Evolutionary conservation across 2,329 filamentous ascomycete genomes (phyloP).

Genomic region (Cryphonectria nitschkei): DNA sequence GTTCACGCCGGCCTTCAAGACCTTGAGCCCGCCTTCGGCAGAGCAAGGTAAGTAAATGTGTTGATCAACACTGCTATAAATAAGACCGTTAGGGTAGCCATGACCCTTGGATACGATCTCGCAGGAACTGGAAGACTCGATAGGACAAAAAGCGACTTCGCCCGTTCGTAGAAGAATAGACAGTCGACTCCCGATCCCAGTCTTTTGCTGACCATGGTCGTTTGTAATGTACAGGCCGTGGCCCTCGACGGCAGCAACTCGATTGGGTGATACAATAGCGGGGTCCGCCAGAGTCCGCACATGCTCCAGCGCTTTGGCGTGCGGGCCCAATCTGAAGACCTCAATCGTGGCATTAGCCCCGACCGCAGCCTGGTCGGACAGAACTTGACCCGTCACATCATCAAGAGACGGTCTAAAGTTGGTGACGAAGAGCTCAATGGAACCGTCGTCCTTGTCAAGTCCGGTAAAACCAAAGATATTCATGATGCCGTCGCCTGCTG

Average conservation of each 20-base stretch:
- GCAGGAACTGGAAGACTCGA: background rate
- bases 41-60: constrained; percentile 13
- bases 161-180: constrained; percentile 12
- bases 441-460: constrained; percentile 32
- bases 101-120: constrained; percentile 14
- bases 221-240: constrained; percentile 15
- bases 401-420: constrained; percentile 37
- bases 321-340: constrained; percentile 3
- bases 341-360: constrained; percentile 21
- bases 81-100: constrained; percentile 20
- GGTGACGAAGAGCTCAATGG: constrained; percentile 33
- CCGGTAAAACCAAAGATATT: constrained; percentile 39
- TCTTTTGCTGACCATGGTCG: constrained; percentile 18
- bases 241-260: constrained; percentile 10
- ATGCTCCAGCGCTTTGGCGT: background rate
- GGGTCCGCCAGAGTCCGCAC: constrained; percentile 13
- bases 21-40: constrained; percentile 14
- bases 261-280: constrained; percentile 15
- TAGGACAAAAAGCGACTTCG: constrained; percentile 16
- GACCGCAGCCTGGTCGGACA: constrained; percentile 2
- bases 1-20: constrained; percentile 3
- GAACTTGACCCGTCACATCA: constrained; percentile 3
- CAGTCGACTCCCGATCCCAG: background rate
- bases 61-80: constrained; percentile 12
- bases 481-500: constrained; percentile 38